Conservation (phyloP, 352 stramenopile genomes). For the Phytopythium sindhum region DNA sequence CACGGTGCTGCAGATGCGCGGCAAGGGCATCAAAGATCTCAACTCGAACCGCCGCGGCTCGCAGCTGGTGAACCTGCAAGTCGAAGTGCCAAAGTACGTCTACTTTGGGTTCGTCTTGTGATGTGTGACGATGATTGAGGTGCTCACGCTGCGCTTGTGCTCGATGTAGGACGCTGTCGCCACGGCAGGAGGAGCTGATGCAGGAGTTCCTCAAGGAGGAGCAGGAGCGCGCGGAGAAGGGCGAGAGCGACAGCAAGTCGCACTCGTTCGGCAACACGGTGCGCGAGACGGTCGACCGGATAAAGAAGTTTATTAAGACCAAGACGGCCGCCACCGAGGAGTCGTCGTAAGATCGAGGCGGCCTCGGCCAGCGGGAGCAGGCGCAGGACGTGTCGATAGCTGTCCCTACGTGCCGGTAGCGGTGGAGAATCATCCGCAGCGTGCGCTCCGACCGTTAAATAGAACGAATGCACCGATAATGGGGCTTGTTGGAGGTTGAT, state of each 20-base stretch:
- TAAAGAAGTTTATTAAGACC: constrained; percentile 88
- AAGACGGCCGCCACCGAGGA: constrained; percentile 24
- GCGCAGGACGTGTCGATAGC: not conserved
- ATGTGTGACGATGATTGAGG: not conserved
- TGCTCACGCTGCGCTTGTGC: constrained; percentile 3
- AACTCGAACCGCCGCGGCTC: constrained; percentile 91
- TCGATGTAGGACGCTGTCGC: constrained; percentile 73
- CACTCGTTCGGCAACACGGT: constrained; percentile 80
- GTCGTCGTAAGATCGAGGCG: constrained; percentile 7
- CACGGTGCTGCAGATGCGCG: constrained; percentile 94
- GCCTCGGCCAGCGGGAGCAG: not conserved
- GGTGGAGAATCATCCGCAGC: not conserved
- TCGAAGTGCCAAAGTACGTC: constrained; percentile 93
- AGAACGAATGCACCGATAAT: not conserved
- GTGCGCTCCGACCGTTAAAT: not conserved
- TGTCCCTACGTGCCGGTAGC: not conserved
- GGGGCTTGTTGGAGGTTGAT: too few relatives aligned
- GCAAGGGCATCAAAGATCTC: constrained; percentile 95
- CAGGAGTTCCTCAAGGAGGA: constrained; percentile 93
- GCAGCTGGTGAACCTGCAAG: constrained; percentile 96
- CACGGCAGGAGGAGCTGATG: constrained; percentile 95
- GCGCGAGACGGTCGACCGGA: constrained; percentile 79
- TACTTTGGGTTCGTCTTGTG: not conserved
- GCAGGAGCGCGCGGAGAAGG: constrained; percentile 56
- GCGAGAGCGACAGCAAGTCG: constrained; percentile 76